These are phyloP conservation scores for Urtica urens DNA, from an alignment of 306 rosid species.

Conservation along the genomic window DNA sequence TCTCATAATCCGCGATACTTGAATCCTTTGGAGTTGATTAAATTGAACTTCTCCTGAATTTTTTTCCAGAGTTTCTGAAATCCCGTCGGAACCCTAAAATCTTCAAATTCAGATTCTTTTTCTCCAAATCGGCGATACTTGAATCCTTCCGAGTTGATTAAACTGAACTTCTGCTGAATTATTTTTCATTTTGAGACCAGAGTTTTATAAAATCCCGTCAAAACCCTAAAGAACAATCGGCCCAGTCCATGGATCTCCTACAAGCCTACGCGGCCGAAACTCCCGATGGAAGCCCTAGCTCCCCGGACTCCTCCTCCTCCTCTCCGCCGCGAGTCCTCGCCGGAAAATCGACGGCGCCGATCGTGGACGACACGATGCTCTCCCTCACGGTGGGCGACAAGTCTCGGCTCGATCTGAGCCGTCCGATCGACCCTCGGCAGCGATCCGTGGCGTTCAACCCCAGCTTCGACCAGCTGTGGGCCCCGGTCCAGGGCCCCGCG, in stretches of 20 bases:
- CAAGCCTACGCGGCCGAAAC: slow-evolving; percentile 31
- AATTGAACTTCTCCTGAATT: too few relatives aligned
- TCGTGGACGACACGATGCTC: slow-evolving; percentile 82
- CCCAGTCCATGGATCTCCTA: slow-evolving; percentile 87
- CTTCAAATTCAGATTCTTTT: too few relatives aligned
- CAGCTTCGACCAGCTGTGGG: slow-evolving; percentile 84
- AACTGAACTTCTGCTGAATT: too few relatives aligned
- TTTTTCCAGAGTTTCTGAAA: too few relatives aligned
- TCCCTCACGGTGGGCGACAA: slow-evolving; percentile 51
- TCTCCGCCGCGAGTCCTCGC: slow-evolving; percentile 77
- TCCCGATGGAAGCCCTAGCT: slow-evolving; percentile 35
- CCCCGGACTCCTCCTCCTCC: slow-evolving; percentile 33
- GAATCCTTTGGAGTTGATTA: too few relatives aligned
- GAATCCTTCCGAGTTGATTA: too few relatives aligned
- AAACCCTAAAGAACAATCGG: too few relatives aligned
- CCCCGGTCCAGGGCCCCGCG: slow-evolving; percentile 80
- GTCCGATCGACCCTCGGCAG: slow-evolving; percentile 75
- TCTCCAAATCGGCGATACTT: too few relatives aligned
- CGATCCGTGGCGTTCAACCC: slow-evolving; percentile 71
- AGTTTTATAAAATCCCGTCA: too few relatives aligned
- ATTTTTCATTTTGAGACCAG: too few relatives aligned
- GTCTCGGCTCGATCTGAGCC: slow-evolving; percentile 21
- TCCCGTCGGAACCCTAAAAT: too few relatives aligned
- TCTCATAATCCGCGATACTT: too few relatives aligned
- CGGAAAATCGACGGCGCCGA: slow-evolving; percentile 62